Percentiles rank a stretch among this genome's conserved stretches.
These are phyloP conservation scores for Fusarium scirpi DNA, from an alignment of 2,329 filamentous ascomycete species.

Conservation along the genomic window DNA sequence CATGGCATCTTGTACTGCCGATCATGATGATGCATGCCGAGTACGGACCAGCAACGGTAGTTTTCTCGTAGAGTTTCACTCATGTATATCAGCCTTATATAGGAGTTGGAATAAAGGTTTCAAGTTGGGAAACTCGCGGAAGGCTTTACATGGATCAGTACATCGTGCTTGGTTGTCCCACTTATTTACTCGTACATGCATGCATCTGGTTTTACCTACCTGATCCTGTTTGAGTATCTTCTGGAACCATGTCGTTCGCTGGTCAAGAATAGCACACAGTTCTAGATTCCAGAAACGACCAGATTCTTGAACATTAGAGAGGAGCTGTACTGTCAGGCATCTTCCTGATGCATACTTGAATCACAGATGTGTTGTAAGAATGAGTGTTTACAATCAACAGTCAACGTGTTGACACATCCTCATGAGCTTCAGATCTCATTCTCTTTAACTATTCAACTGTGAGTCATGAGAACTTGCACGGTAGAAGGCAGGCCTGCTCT, in stretches of 20 bases:
- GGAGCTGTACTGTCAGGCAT: not conserved
- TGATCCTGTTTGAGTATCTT: conserved; percentile 3
- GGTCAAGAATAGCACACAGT: not conserved
- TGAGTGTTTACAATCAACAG: not conserved
- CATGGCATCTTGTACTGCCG: not conserved
- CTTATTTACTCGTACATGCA: not conserved
- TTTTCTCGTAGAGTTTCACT: not conserved
- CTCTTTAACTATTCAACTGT: not conserved
- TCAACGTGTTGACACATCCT: not conserved
- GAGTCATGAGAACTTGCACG: not conserved
- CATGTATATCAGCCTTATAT: not conserved
- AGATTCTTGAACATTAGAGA: not conserved
- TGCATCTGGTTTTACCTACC: not conserved
- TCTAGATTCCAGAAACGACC: not conserved
- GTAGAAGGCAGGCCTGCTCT: not conserved
- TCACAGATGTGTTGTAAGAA: not conserved
- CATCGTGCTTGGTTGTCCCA: not conserved
- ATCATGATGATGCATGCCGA: conserved; percentile 13
- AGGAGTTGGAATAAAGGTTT: not conserved
- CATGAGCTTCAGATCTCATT: not conserved
- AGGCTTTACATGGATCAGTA: not conserved
- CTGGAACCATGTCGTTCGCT: not conserved
- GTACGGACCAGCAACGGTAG: not conserved
- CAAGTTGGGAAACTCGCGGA: not conserved
- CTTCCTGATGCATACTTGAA: not conserved